phyloP scores from a whole-genome alignment of 139 green algal genomes.

The Coelastrella sp. region DNA sequence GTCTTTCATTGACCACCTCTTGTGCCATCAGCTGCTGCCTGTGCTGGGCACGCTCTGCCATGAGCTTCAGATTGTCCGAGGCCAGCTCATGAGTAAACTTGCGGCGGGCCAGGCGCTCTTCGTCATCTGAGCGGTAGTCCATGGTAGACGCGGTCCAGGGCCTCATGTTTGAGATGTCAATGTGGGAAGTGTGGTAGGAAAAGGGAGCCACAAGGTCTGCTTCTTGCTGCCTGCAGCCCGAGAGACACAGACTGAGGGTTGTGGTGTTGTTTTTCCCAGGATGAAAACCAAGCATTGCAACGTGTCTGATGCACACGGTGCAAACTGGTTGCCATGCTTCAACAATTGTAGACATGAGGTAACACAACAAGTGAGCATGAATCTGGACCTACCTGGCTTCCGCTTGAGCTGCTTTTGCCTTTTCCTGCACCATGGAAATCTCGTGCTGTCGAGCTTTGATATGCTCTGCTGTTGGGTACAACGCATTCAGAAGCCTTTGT shows the following conservation, averaged over 20 bases:
- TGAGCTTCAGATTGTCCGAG: neutral
- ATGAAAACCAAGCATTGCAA: too few species aligned
- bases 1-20: neutral
- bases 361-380: neutral
- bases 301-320: neutral
- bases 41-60: neutral
- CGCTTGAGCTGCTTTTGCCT: conserved; percentile 12
- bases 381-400: conserved; percentile 11
- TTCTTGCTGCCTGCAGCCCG: neutral
- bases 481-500: neutral
- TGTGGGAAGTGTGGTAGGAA: neutral
- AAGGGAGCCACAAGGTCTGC: neutral
- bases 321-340: too few species aligned
- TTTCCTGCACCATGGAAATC: conserved; percentile 11
- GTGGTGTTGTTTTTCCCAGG: too few species aligned
- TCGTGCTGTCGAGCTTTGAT: neutral
- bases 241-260: too few species aligned
- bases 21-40: neutral
- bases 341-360: too few species aligned
- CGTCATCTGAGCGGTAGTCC: neutral
- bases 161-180: neutral
- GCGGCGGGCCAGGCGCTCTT: neutral
- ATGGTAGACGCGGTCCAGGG: neutral
- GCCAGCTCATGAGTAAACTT: conserved; percentile 9
- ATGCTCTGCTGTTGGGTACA: conserved; percentile 18